Evolutionary conservation across 148 eudicot species (phyloP).

Genomic region (Amaranthus palmeri): DNA sequence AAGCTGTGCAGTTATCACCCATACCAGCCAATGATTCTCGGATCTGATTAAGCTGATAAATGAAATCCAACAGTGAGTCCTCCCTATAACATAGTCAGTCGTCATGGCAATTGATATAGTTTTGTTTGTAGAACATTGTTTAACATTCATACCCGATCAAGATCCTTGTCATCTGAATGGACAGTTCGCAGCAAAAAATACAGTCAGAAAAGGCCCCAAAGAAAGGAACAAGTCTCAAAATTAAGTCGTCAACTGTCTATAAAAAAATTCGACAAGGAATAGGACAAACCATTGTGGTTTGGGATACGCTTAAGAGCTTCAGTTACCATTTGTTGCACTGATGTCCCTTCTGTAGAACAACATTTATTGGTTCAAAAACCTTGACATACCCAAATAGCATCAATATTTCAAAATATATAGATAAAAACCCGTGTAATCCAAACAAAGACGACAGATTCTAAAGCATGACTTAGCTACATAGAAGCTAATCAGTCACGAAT

Average conservation of each 20-base stretch:
- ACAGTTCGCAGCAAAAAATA: slow-evolving; percentile 22
- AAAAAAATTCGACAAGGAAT: slow-evolving; percentile 5
- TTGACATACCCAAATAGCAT: neutral
- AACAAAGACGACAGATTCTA: neutral
- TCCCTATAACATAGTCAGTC: slow-evolving; percentile 7
- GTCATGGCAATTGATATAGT: neutral
- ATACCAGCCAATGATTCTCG: slow-evolving; percentile 88
- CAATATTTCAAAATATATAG: neutral
- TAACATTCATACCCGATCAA: slow-evolving; percentile 61
- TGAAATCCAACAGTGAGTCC: slow-evolving; percentile 1
- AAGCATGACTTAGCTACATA: neutral
- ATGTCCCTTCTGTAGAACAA: slow-evolving; percentile 72
- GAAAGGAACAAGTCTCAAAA: neutral
- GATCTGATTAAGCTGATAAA: slow-evolving; percentile 81
- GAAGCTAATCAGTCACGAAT: neutral
- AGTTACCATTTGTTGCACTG: slow-evolving; percentile 89
- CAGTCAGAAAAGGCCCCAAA: slow-evolving; percentile 22
- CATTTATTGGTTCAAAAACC: slow-evolving; percentile 8
- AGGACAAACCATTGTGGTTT: slow-evolving; percentile 61
- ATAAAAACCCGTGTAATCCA: neutral
- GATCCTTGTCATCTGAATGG: slow-evolving; percentile 72
- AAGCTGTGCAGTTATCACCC: slow-evolving; percentile 97
- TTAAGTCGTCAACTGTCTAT: neutral
- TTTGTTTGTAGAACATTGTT: neutral
- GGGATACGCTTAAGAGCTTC: slow-evolving; percentile 88